Evolutionary conservation across 2,329 filamentous ascomycete species (phyloP), one percentile per base, ranked within the genome.

Genomic region (Microascus cirrosus): DNA sequence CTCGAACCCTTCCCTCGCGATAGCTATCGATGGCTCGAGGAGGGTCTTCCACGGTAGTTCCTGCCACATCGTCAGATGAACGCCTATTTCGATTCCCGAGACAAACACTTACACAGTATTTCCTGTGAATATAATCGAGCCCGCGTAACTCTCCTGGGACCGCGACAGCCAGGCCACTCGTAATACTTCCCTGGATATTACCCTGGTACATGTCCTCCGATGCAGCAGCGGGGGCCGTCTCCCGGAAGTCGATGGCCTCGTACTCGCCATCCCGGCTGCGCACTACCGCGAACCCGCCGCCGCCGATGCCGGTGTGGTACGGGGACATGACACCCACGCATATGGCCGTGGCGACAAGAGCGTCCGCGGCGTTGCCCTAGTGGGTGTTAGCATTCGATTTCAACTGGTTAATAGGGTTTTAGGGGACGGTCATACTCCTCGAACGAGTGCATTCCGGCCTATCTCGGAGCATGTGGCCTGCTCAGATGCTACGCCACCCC

Each of bases 221-320:
- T 0, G 91, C 89, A 0, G 89, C 88, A 0, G 86, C 87, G 0
- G 93, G 93, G 0, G 93, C 93, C 0, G 87, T 84, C 70, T 97
- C 93, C 53, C 93, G 80, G 67, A 95, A 97, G 71, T 97, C 93
- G 63, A 97, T 84, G 59, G 86, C 85, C 67, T 95, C 90, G 67
- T 92, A 95, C 20, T 77, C 76, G n/a, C 90, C 90, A 59, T 89
- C 76, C 18, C 82, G 73, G 36, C 83, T 78, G 54, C 89, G 84
- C 5, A 96, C 82, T 5, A 96, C 77, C 79, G 91, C 88, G 72
- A 97, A 97, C 2, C 93, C 93, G 48, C 93, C 93, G 7, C 93
- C 93, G 22, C 89, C 92, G 60, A 96, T 87, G 18, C 93, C 92
- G 48, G 81, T 82, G 68, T 92, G 88, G 64, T 90, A 89, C 83